These are phyloP conservation scores for Perkinsus chesapeaki DNA, from an alignment of 169 alveolate species.

Conservation along the genomic window DNA sequence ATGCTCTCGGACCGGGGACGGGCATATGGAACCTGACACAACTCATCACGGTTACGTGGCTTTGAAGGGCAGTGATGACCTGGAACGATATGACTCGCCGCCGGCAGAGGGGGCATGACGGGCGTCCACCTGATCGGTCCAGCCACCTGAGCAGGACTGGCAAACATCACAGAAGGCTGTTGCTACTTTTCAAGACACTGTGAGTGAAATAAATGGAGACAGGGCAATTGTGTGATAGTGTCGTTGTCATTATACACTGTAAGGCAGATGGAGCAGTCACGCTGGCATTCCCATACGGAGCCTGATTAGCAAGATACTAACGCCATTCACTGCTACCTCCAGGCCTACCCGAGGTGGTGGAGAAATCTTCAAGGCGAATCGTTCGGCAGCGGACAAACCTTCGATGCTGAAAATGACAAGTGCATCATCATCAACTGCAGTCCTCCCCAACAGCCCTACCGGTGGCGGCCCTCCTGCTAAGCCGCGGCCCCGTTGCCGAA, in stretches of 20 bases:
- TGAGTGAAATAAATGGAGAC: background rate
- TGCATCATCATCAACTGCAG: background rate
- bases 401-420: background rate
- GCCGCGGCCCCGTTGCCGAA: background rate
- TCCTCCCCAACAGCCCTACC: background rate
- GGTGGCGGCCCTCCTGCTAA: background rate
- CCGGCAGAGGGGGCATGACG: background rate
- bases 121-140: background rate
- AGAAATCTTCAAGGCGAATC: background rate
- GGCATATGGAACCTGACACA: too few species aligned
- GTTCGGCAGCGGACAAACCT: background rate
- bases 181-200: background rate
- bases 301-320: too few species aligned
- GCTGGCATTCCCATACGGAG: background rate
- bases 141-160: background rate
- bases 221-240: background rate
- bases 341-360: background rate
- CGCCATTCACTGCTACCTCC: background rate
- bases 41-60: too few species aligned
- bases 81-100: background rate
- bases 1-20: too few species aligned
- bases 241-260: background rate
- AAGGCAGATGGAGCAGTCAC: background rate
- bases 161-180: background rate
- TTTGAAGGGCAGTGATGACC: too few species aligned